Conservation (phyloP, 345 rosid genomes). For the Triadica sebifera region DNA sequence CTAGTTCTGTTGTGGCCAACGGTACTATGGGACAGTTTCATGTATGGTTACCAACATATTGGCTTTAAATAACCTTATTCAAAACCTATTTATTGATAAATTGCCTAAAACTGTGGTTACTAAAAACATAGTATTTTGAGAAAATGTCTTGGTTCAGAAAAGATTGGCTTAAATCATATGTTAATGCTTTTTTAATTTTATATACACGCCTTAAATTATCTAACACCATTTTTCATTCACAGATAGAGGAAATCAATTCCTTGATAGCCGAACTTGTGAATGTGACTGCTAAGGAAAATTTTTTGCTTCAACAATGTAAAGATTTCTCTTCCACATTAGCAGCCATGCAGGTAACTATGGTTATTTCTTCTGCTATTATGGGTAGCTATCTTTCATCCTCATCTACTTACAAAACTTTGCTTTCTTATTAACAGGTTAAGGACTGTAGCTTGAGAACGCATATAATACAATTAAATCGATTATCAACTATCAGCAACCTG, state of each 20-base stretch:
- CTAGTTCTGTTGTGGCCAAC: neutral
- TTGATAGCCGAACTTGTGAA: slow-evolving; percentile 61
- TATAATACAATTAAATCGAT: slow-evolving; percentile 59
- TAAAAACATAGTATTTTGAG: neutral
- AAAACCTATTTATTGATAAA: neutral
- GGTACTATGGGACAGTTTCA: neutral
- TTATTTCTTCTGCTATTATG: neutral
- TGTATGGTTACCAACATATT: neutral
- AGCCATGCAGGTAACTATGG: slow-evolving; percentile 62
- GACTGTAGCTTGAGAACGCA: slow-evolving; percentile 90
- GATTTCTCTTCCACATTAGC: slow-evolving; percentile 63
- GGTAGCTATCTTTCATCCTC: neutral
- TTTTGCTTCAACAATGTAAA: slow-evolving; percentile 65
- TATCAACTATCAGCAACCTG: slow-evolving; percentile 54
- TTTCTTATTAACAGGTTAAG: slow-evolving; percentile 51
- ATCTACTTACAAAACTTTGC: slow-evolving; percentile 6
- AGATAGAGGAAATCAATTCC: slow-evolving; percentile 76
- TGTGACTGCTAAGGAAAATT: slow-evolving; percentile 62
- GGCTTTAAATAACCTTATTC: slow-evolving; percentile 3
- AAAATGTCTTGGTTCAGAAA: neutral
- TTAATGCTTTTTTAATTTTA: too few relatives aligned
- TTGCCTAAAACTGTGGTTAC: neutral
- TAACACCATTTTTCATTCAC: slow-evolving; percentile 10
- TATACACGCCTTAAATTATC: too few relatives aligned
- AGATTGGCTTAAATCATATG: slow-evolving; percentile 1